A percentile compares a stretch with the other conserved stretches of the same genome.
phyloP scores from a whole-genome alignment of 169 alveolate species.

The Ichthyophthirius multifiliis region DNA sequence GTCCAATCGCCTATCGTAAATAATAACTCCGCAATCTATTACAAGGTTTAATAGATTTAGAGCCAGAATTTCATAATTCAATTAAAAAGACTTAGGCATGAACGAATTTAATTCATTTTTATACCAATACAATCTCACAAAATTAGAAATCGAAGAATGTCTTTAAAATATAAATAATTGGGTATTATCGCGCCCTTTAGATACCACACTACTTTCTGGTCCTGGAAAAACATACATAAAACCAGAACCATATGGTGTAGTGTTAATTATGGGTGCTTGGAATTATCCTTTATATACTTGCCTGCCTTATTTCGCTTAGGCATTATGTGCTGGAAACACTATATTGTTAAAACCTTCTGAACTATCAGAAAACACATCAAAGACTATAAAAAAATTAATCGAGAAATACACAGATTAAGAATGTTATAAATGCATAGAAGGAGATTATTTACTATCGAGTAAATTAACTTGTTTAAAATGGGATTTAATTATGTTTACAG shows the following conservation, averaged over 20 bases:
- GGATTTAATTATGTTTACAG: constrained; percentile 77
- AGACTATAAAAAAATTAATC: constrained; percentile 55
- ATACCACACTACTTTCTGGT: constrained; percentile 64
- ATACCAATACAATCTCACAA: background rate
- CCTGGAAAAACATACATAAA: constrained; percentile 64
- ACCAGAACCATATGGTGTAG: constrained; percentile 84
- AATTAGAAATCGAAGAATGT: constrained; percentile 20
- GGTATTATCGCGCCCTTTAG: constrained; percentile 58
- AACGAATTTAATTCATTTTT: constrained; percentile 19
- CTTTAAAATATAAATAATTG: constrained; percentile 44
- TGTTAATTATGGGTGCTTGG: constrained; percentile 80
- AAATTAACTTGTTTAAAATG: constrained; percentile 1
- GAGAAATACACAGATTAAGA: constrained; percentile 49
- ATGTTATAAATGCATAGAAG: constrained; percentile 57
- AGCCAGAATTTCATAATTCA: constrained; percentile 40
- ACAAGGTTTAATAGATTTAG: constrained; percentile 41
- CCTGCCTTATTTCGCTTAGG: constrained; percentile 68
- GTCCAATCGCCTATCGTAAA: constrained; percentile 30
- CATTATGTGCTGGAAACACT: constrained; percentile 86
- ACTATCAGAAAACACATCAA: constrained; percentile 67
- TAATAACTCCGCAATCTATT: constrained; percentile 18
- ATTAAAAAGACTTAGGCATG: constrained; percentile 42
- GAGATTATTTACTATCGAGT: constrained; percentile 48
- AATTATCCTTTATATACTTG: constrained; percentile 77
- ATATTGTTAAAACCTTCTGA: constrained; percentile 85